Base-by-base conservation (phyloP, 2,329 filamentous ascomycete genomes). In the Thelonectria blattea region DNA sequence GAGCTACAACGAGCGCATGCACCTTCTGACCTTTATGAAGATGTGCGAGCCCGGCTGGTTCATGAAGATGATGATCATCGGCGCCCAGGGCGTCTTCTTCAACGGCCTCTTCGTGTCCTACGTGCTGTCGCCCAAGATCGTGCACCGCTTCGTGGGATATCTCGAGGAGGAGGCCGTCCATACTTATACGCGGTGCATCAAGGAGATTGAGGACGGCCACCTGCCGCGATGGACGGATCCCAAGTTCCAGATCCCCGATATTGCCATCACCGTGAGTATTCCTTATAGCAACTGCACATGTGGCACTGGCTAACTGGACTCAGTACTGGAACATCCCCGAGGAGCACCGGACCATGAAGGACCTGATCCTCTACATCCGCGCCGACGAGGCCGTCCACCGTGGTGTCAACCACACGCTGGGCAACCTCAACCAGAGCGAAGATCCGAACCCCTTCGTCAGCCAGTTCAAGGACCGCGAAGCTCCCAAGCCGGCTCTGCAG, bases 161-260 rank as follows among this genome's bases (percentile, higher is more conserved):
- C 87, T 99, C 12, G 95, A 99, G 77, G 95, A 99, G 75, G 95
- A 99, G 77, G 95, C 95, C 9, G 94, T 98, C 1, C 85, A 96
- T 72, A 99, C 95, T 0, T 99, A 99, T 80, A 95, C 92, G 0
- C 88, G 93, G 51, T 91, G 92, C 62, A 91, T 98, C 69, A 82
- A 88, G 66, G 95, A 98, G 72, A 85, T 99, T 22, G 93, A 98
- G 60, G 83, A 85, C 3, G 94, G 94, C n/a, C 85, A 87, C 60
- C 80, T 97, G 14, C 93, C 93, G 1, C 87, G 87, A 68, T 99
- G 95, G 93, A 81, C 86, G 24, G 82, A 86, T 62, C 77, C 80
- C 1, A 84, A 88, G 8, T 88, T 96, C 71, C 70, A 83, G 54
- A 92, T 95, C 3, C 95, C 95, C 0, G 91, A 96, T 61, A 93